These are phyloP conservation scores for Adiantum capillusveneris DNA, from an alignment of 75 land plant genomes.

Conservation along the genomic window DNA sequence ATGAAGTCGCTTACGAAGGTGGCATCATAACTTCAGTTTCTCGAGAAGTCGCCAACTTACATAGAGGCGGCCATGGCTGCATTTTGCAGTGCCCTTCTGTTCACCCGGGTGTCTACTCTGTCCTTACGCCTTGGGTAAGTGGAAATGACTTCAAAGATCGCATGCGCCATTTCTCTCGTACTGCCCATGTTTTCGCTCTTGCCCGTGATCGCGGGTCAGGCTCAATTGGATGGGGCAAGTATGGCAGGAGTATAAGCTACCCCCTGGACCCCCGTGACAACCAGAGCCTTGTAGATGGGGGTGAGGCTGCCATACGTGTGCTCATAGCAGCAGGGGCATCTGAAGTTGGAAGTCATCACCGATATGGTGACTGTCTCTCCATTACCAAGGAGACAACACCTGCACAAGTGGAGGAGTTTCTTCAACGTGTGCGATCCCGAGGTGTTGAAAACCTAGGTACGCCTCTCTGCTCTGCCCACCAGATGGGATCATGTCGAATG, in stretches of 20 bases:
- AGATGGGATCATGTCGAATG: slow-evolving; percentile 31
- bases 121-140: slow-evolving; percentile 49
- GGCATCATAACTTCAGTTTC: slow-evolving; percentile 70
- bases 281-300: slow-evolving; percentile 29
- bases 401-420: slow-evolving; percentile 43
- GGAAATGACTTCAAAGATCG: slow-evolving; percentile 35
- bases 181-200: slow-evolving; percentile 52
- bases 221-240: slow-evolving; percentile 12
- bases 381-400: slow-evolving; percentile 17
- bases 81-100: slow-evolving; percentile 56
- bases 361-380: slow-evolving; percentile 35
- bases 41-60: slow-evolving; percentile 8
- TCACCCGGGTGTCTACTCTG: slow-evolving; percentile 61
- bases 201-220: slow-evolving; percentile 62
- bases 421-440: slow-evolving; percentile 35
- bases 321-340: slow-evolving; percentile 50
- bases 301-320: slow-evolving; percentile 48
- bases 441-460: slow-evolving; percentile 13
- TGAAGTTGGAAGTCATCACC: slow-evolving; percentile 31
- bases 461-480: slow-evolving; percentile 11
- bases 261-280: slow-evolving; percentile 29
- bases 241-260: slow-evolving; percentile 16
- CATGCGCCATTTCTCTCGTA: slow-evolving; percentile 59
- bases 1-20: slow-evolving; percentile 63
- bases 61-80: slow-evolving; percentile 31